Conservation (phyloP, 164 flowering plant genomes). For the Cinnamomum micranthum region DNA sequence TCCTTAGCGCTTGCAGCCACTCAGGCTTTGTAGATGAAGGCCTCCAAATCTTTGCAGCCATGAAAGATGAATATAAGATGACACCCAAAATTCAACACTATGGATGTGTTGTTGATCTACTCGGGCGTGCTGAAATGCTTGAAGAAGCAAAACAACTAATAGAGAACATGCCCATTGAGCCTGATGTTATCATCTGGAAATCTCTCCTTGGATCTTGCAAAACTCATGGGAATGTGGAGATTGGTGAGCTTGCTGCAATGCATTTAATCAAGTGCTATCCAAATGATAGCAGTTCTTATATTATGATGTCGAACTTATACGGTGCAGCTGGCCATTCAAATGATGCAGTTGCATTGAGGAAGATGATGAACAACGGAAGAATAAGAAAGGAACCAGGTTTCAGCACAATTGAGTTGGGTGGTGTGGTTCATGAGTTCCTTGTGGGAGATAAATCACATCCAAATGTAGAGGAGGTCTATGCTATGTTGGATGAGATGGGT, state of each 20-base stretch:
- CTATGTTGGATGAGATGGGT: slow-evolving; percentile 15
- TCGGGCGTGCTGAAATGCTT: slow-evolving; percentile 18
- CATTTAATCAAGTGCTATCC: slow-evolving; percentile 13
- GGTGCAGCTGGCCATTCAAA: slow-evolving; percentile 7
- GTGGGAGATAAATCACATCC: slow-evolving; percentile 19
- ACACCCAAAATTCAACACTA: slow-evolving; percentile 23
- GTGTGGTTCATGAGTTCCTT: slow-evolving; percentile 13
- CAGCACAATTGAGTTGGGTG: slow-evolving; percentile 16
- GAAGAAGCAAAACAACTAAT: slow-evolving; percentile 18
- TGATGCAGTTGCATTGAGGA: slow-evolving; percentile 13
- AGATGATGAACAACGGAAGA: slow-evolving; percentile 12
- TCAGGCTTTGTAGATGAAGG: slow-evolving; percentile 23
- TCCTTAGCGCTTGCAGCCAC: slow-evolving; percentile 26
- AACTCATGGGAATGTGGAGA: slow-evolving; percentile 17
- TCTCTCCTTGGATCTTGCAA: slow-evolving; percentile 21
- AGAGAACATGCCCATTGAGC: slow-evolving; percentile 21
- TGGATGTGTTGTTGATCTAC: slow-evolving; percentile 21
- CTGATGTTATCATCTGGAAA: slow-evolving; percentile 18
- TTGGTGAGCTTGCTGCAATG: slow-evolving; percentile 17
- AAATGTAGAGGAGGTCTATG: slow-evolving; percentile 10
- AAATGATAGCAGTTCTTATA: slow-evolving; percentile 15
- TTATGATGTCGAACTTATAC: slow-evolving; percentile 15
- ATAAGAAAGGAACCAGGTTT: slow-evolving; percentile 19
- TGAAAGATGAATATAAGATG: slow-evolving; percentile 9
- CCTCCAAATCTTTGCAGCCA: slow-evolving; percentile 13